Evolutionary conservation across 1,139 yeast species (phyloP).

Genomic region (Diutina pseudorugosa): DNA sequence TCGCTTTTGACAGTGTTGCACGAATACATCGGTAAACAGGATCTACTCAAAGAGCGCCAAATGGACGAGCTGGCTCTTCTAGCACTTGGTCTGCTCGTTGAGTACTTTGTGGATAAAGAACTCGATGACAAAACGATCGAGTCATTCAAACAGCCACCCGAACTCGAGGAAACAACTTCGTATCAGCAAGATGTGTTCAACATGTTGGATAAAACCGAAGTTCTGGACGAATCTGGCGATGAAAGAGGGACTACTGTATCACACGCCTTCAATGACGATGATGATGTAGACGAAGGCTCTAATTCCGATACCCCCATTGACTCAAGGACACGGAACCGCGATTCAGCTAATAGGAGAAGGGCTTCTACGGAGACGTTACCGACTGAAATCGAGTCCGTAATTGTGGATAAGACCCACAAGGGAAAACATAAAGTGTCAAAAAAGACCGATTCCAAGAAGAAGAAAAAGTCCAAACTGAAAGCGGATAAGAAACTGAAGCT

Average conservation of each 20-base stretch:
- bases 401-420: neutral
- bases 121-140: neutral
- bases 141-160: neutral
- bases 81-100: neutral
- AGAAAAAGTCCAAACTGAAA: neutral
- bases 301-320: neutral
- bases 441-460: neutral
- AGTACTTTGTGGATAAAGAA: neutral
- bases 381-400: neutral
- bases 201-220: neutral
- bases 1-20: neutral
- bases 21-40: neutral
- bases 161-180: neutral
- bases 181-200: neutral
- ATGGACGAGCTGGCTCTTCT: conserved; percentile 3
- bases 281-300: neutral
- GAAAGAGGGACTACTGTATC: neutral
- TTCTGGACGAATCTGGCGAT: neutral
- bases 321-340: neutral
- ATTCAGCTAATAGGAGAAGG: neutral
- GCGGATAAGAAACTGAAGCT: neutral
- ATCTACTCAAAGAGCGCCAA: neutral
- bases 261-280: neutral
- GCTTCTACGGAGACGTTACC: neutral
- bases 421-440: neutral